These are phyloP conservation scores for Rhododendron ovatum DNA, from an alignment of 148 eudicot species.

Conservation along the genomic window DNA sequence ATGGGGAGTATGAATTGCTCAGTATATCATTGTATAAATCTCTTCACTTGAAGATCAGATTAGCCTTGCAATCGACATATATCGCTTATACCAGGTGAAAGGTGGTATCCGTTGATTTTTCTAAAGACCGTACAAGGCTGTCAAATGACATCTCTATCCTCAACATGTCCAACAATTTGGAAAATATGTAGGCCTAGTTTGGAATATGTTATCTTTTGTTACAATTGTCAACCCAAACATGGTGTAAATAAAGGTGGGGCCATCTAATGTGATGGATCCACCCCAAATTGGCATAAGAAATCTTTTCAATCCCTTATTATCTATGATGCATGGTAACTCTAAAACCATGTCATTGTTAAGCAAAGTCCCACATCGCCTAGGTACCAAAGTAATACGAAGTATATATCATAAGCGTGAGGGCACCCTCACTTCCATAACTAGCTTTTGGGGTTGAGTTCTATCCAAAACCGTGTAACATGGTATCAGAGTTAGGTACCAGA, in stretches of 20 bases:
- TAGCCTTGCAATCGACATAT: neutral
- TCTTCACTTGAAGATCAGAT: neutral
- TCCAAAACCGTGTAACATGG: neutral
- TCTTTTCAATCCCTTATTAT: neutral
- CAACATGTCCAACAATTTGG: neutral
- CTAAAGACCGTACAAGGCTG: neutral
- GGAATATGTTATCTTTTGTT: neutral
- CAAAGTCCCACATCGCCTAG: neutral
- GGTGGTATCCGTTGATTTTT: neutral
- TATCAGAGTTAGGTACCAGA: neutral
- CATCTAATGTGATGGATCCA: neutral
- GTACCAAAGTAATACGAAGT: neutral
- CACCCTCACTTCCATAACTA: neutral
- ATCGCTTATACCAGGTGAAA: neutral
- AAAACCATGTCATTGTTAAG: neutral
- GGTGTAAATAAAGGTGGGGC: neutral
- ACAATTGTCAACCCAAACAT: neutral
- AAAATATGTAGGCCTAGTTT: neutral
- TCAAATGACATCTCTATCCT: neutral
- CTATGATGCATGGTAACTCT: neutral
- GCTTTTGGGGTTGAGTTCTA: neutral
- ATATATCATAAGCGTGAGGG: neutral
- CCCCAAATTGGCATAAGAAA: neutral
- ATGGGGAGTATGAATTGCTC: neutral
- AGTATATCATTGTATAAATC: neutral